These are phyloP conservation scores for Nitzschia putrida DNA, from an alignment of 108 stramenopile genomes.

Conservation along the genomic window DNA sequence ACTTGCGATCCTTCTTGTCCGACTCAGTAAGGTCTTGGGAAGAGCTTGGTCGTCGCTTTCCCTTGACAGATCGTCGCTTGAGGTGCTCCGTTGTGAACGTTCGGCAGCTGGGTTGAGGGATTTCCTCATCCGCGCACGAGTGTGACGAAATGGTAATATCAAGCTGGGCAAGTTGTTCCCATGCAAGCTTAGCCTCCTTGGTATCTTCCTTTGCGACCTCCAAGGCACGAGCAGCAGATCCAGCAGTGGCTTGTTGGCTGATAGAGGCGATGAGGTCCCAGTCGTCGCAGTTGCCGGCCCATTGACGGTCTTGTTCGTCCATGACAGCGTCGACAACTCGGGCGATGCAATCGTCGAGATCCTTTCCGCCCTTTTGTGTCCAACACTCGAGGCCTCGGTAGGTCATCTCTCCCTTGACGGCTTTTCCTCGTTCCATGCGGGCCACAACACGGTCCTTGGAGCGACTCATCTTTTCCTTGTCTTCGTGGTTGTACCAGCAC, in stretches of 20 bases:
- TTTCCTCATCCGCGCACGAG: not conserved
- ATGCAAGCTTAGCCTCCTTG: conserved; percentile 22
- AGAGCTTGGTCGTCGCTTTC: not conserved
- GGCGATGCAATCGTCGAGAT: conserved; percentile 26
- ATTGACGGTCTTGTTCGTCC: conserved; percentile 46
- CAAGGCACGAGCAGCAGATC: conserved; percentile 16
- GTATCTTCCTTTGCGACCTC: conserved; percentile 23
- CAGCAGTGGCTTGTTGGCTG: conserved; percentile 11
- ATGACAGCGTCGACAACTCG: conserved; percentile 26
- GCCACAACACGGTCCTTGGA: conserved; percentile 29
- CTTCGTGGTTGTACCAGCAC: conserved; percentile 31
- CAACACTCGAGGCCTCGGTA: conserved; percentile 40
- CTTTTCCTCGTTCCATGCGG: conserved; percentile 18
- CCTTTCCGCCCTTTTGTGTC: conserved; percentile 24
- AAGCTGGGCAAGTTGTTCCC: not conserved
- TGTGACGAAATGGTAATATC: not conserved
- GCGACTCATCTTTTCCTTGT: conserved; percentile 32
- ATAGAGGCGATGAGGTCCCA: conserved; percentile 9
- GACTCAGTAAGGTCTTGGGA: not conserved
- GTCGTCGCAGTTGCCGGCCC: conserved; percentile 25
- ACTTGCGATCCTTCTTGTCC: not conserved
- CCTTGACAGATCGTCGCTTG: not conserved
- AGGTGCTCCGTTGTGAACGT: not conserved
- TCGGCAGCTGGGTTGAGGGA: not conserved
- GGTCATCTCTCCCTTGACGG: conserved; percentile 19